These are phyloP conservation scores for Pouteria glomerata DNA, from an alignment of 148 eudicot species.

Conservation along the genomic window DNA sequence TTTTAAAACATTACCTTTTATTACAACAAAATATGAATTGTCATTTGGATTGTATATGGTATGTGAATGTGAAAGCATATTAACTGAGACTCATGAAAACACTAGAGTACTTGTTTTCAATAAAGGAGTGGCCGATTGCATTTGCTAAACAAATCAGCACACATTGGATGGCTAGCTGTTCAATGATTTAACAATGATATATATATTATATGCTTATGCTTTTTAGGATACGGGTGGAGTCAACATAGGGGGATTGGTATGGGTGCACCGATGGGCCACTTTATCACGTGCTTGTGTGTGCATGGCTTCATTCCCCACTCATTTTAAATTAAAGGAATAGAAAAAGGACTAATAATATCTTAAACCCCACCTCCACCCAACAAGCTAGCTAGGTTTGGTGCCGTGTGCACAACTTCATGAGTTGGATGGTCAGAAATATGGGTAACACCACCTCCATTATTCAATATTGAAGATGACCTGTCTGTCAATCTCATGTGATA, in stretches of 20 bases:
- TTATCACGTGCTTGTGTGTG: constrained; percentile 7
- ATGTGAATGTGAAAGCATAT: background rate
- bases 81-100: background rate
- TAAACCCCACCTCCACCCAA: constrained; percentile 2
- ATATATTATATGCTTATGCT: no score
- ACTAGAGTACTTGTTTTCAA: background rate
- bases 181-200: background rate
- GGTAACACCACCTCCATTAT: background rate
- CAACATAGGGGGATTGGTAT: background rate
- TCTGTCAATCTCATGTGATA: background rate
- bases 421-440: constrained; percentile 10
- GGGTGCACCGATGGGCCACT: background rate
- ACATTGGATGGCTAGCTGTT: background rate
- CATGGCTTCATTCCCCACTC: constrained; percentile 1
- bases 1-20: no score
- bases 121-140: background rate
- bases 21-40: no score
- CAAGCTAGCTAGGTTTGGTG: background rate
- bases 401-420: constrained; percentile 11
- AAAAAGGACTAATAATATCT: background rate
- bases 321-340: background rate
- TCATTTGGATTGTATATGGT: no score
- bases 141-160: background rate
- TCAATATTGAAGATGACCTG: background rate
- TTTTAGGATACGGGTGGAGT: background rate